These are phyloP conservation scores for Penicillium mononematosum DNA, from an alignment of 495 filamentous ascomycete genomes.

Conservation along the genomic window DNA sequence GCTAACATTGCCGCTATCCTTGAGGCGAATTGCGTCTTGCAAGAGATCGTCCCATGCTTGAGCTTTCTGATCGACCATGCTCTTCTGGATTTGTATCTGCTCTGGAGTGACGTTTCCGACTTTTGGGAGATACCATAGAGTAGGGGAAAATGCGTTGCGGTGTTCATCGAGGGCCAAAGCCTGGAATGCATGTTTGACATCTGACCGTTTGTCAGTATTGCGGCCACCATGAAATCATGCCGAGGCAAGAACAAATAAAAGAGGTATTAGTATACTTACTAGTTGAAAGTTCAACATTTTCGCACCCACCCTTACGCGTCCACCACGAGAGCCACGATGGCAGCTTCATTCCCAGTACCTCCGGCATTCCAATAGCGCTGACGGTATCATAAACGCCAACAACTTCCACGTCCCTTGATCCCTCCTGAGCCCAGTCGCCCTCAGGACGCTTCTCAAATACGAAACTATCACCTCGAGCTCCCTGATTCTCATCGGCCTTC, in stretches of 20 bases:
- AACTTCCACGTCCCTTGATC: slow-evolving; percentile 40
- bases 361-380: slow-evolving; percentile 35
- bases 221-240: background rate
- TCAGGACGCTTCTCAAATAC: slow-evolving; percentile 9
- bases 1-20: slow-evolving; percentile 12
- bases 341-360: slow-evolving; percentile 22
- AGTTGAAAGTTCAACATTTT: slow-evolving; percentile 9
- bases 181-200: slow-evolving; percentile 59
- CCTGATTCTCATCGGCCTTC: slow-evolving; percentile 27
- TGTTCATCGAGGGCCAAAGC: slow-evolving; percentile 59
- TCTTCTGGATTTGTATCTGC: slow-evolving; percentile 16
- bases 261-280: slow-evolving; percentile 16
- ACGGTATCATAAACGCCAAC: slow-evolving; percentile 64
- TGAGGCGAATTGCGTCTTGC: slow-evolving; percentile 11
- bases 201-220: slow-evolving; percentile 20
- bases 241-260: background rate
- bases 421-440: slow-evolving; percentile 21
- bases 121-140: slow-evolving; percentile 51
- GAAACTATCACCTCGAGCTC: slow-evolving; percentile 16
- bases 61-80: slow-evolving; percentile 1
- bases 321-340: slow-evolving; percentile 5
- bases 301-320: background rate
- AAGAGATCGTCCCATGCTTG: slow-evolving; percentile 7
- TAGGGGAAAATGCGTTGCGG: slow-evolving; percentile 51
- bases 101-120: slow-evolving; percentile 1